Conservation (phyloP, 768 basidiomycete species). For the Auriculariales sp. region DNA sequence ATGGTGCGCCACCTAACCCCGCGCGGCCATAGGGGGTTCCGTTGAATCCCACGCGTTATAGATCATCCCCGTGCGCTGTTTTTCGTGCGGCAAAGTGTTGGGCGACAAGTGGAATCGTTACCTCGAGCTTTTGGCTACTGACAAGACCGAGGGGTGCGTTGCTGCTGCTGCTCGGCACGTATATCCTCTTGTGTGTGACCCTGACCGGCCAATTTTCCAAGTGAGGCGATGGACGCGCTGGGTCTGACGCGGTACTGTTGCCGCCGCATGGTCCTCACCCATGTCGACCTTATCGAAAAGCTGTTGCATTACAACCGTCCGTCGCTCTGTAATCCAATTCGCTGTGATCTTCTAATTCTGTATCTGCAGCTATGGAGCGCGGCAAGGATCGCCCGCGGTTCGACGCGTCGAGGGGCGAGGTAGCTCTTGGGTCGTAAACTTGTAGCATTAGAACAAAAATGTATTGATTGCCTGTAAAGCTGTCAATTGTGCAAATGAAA, state of each 20-base stretch:
- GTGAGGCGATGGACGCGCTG: slow-evolving; percentile 79
- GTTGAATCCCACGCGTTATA: slow-evolving; percentile 17
- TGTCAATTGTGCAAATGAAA: too few species aligned
- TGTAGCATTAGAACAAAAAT: too few species aligned
- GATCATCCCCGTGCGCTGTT: slow-evolving; percentile 95
- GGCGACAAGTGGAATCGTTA: slow-evolving; percentile 93
- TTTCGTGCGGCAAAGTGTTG: slow-evolving; percentile 95
- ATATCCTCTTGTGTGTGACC: background rate
- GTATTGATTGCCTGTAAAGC: too few species aligned
- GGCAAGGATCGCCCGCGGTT: slow-evolving; percentile 9
- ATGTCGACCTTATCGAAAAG: slow-evolving; percentile 96
- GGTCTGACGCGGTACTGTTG: slow-evolving; percentile 93
- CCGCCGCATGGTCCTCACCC: slow-evolving; percentile 91
- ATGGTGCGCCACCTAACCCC: too few species aligned
- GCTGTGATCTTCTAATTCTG: background rate
- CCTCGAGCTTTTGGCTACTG: slow-evolving; percentile 63
- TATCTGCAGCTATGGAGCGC: slow-evolving; percentile 15
- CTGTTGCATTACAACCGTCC: slow-evolving; percentile 89
- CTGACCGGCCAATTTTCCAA: slow-evolving; percentile 16
- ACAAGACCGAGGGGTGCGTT: slow-evolving; percentile 78
- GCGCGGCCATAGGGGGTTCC: too few species aligned
- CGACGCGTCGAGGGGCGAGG: too few species aligned
- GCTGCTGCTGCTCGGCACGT: too few species aligned
- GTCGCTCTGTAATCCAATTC: slow-evolving; percentile 18
- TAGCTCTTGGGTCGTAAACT: too few species aligned